Evolutionary conservation across 768 basidiomycete genomes (phyloP), one percentile per base, ranked within the genome.

Genomic region (Hygrophorus russula): DNA sequence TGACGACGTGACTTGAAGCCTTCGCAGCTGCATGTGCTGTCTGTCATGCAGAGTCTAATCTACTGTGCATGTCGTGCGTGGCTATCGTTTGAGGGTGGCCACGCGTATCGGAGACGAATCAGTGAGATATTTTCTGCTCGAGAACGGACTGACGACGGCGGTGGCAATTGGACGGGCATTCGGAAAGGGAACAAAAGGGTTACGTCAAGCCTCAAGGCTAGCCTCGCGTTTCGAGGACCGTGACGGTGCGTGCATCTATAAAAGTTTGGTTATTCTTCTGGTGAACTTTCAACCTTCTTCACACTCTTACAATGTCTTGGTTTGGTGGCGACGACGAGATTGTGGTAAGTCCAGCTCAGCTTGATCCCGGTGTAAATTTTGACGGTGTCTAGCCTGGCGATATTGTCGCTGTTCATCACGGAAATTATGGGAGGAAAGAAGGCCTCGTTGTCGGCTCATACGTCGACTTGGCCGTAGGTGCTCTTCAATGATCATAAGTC

Each of bases 401-500:
- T 59, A 70, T 88, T 56, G 86, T 90, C 60, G 70, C 82, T 44
- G 80, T 89, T 55, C 71, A 77, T 54, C 73, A 84, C 55, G 75
- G 75, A 31, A 41, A 61, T 24, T 70, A 70, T 46, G 82, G 80
- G 52, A 69, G 74, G 49, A 75, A 71, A 54, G 87, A 92, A 57
- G 88, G 89, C 41, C 72, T 89, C 45, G 87, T 90, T 50, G 65
- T 88, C 30, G 83, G 85, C 32, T 73, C 82, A 28, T 78, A 83
- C 63, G 53, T 73, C 45, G 87, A 90, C 73, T 66, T 70, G 51
- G 61, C 69, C 42, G 86, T 87, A 59, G 51, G 82, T 69, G 11
- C 27, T 14, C 20, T 20, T 24, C 15, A 19, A 44, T 28, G 17
- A 36, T 10, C 14, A 20, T 17, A 4, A 38, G 2, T 36, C 36